These are phyloP conservation scores for Xylaria sp. DNA, from an alignment of 2,329 filamentous ascomycete genomes.

Conservation along the genomic window DNA sequence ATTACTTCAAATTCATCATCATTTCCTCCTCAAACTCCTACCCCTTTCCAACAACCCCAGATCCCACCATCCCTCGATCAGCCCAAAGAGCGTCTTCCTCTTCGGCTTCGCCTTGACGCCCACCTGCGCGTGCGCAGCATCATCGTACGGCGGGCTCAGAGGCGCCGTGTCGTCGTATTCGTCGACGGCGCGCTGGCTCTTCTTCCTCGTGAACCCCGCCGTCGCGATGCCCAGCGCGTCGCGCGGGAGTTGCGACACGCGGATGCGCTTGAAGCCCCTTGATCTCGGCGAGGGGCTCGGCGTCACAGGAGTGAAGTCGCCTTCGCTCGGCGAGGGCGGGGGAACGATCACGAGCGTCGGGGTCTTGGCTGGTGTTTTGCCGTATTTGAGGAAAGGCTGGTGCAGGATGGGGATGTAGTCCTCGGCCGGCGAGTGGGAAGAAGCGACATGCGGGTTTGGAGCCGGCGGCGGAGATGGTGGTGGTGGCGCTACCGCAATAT, in stretches of 20 bases:
- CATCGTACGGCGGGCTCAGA: conserved; percentile 40
- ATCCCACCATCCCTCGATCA: conserved; percentile 67
- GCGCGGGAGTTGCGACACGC: conserved; percentile 42
- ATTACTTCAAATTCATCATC: conserved; percentile 13
- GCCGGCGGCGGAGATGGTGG: conserved; percentile 19
- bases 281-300: conserved; percentile 42
- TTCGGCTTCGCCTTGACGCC: conserved; percentile 48
- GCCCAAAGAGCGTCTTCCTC: conserved; percentile 60
- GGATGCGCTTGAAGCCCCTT: conserved; percentile 38
- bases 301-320: conserved; percentile 48
- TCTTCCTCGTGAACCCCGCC: conserved; percentile 37
- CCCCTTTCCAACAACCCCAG: conserved; percentile 59
- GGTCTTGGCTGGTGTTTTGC: conserved; percentile 27
- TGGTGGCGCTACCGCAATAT: conserved; percentile 17
- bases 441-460: conserved; percentile 20
- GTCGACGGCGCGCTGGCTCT: conserved; percentile 39
- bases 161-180: conserved; percentile 44
- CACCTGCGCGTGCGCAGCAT: conserved; percentile 27
- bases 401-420: conserved; percentile 48
- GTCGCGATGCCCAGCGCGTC: conserved; percentile 50
- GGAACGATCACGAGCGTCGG: conserved; percentile 34
- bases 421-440: conserved; percentile 37
- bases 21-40: conserved; percentile 50
- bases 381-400: conserved; percentile 37
- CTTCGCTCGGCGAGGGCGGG: conserved; percentile 44